Evolutionary conservation across 352 stramenopile genomes (phyloP), one percentile per base, ranked within the genome.

Genomic region (Pythium rhizo-oryzae): DNA sequence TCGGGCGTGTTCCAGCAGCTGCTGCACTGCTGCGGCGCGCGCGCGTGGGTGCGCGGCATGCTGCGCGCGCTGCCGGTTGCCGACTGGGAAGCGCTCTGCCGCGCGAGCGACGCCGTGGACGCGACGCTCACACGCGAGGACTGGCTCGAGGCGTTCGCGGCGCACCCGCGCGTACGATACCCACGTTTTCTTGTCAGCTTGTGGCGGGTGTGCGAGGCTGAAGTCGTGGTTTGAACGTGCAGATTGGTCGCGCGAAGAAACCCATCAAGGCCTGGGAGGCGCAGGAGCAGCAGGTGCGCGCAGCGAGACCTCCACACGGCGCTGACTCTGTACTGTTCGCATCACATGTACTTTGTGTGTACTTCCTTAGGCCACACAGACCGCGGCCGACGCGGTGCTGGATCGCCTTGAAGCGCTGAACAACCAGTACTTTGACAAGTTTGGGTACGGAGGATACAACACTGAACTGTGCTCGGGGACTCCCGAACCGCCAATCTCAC

Each of bases 201-300:
- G 6, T 23, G 19, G n/a, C 41, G 16, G 21, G 19, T 4, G 18
- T 30, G 7, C 30, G 8, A 28, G 25, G 25, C 30, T 56, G 57
- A 55, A 50, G 23, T 51, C 16, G 35, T 58, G 15, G 5, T 16
- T 21, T 43, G 13, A 4, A 4, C 9, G 8, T 44, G 15, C 39
- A 92, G 84, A 93, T 93, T 73, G 82, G 84, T 21, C 79, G 82
- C 24, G 74, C 77, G 53, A 90, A 90, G 61, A 74, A 82, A 58
- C 75, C 81, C 18, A 91, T 93, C 51, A 83, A 81, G 62, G 64
- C 82, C 28, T 93, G 82, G 84, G 84, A 91, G 72, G 82, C 84
- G 13, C 84, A 93, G 54, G 84, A 93, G 51, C 84, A 93, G 74
- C 72, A 89, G 71, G 84, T 87, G 51, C 12, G 25, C 16, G 12